phyloP scores from a whole-genome alignment of 2,329 filamentous ascomycete species.

The Calycina herbarum region DNA sequence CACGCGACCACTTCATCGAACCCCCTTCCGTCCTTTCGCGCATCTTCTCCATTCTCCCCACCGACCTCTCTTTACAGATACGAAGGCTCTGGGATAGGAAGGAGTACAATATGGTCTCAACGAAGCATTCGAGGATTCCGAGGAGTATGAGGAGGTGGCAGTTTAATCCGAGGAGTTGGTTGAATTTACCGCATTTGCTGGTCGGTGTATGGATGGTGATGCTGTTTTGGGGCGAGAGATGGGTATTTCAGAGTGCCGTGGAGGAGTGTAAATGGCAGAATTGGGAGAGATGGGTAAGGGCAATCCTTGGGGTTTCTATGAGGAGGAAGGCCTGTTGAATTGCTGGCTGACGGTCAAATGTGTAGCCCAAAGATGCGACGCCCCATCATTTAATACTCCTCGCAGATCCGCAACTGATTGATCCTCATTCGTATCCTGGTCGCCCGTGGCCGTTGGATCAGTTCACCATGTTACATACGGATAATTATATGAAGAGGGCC shows the following conservation, averaged over 20 bases:
- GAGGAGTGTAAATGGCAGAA: conserved; percentile 74
- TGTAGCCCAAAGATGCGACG: conserved; percentile 70
- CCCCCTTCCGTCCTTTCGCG: conserved; percentile 32
- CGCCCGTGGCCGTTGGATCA: conserved; percentile 69
- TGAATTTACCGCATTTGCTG: conserved; percentile 67
- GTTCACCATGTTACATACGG: conserved; percentile 71
- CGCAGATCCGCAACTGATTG: conserved; percentile 72
- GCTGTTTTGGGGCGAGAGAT: conserved; percentile 83
- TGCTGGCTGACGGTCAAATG: conserved; percentile 13
- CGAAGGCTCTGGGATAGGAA: conserved; percentile 28
- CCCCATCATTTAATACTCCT: conserved; percentile 75
- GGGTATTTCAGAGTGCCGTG: conserved; percentile 70
- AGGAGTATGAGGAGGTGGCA: conserved; percentile 40
- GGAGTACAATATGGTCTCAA: conserved; percentile 20
- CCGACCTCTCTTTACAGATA: conserved; percentile 27
- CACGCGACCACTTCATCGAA: conserved; percentile 32
- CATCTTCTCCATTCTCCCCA: conserved; percentile 27
- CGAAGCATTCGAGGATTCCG: conserved; percentile 19
- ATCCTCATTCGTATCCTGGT: conserved; percentile 73
- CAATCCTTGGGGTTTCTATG: conserved; percentile 8
- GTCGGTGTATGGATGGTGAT: conserved; percentile 73
- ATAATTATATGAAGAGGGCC: conserved; percentile 83
- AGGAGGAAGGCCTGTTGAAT: not conserved
- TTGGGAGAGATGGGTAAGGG: conserved; percentile 89
- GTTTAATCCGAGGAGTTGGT: conserved; percentile 50